These are phyloP conservation scores for Phytophthora macrochlamydospora DNA, from an alignment of 352 stramenopile species.

Conservation along the genomic window DNA sequence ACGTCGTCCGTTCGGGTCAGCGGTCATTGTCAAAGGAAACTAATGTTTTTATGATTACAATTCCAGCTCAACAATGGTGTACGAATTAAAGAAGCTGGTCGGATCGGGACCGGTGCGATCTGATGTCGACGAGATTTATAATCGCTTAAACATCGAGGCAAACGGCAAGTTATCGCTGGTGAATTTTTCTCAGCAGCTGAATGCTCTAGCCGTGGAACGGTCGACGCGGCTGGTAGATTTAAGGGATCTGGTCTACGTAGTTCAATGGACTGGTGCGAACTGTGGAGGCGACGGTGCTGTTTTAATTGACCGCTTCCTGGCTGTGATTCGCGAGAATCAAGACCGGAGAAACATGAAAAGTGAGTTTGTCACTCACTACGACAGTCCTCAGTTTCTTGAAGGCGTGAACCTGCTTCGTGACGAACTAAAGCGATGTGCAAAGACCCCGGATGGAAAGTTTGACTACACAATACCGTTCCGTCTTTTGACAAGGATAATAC, in stretches of 20 bases:
- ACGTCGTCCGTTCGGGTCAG: constrained; percentile 11
- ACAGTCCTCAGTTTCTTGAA: constrained; percentile 80
- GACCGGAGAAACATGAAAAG: constrained; percentile 86
- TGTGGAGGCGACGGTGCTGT: constrained; percentile 69
- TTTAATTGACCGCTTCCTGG: constrained; percentile 78
- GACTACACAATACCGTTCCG: constrained; percentile 75
- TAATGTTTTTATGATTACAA: neutral
- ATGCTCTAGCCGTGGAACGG: constrained; percentile 60
- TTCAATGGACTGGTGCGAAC: constrained; percentile 77
- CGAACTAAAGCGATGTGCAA: constrained; percentile 77
- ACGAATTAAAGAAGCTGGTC: constrained; percentile 76
- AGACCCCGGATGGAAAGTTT: constrained; percentile 80
- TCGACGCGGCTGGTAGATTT: constrained; percentile 54
- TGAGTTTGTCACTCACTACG: constrained; percentile 83
- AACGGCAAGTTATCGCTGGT: constrained; percentile 74
- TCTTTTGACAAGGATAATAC: constrained; percentile 73
- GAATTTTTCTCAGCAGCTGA: constrained; percentile 63
- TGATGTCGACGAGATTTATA: constrained; percentile 57
- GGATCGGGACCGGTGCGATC: constrained; percentile 41
- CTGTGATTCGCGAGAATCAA: constrained; percentile 63
- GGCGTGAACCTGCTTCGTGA: constrained; percentile 70
- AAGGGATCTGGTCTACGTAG: constrained; percentile 76
- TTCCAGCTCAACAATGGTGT: constrained; percentile 59
- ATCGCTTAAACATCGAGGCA: constrained; percentile 73
- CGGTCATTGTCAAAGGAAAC: neutral